Evolutionary conservation across 176 grass and related monocot genomes (phyloP).

Genomic region (Pontederia crassipes): DNA sequence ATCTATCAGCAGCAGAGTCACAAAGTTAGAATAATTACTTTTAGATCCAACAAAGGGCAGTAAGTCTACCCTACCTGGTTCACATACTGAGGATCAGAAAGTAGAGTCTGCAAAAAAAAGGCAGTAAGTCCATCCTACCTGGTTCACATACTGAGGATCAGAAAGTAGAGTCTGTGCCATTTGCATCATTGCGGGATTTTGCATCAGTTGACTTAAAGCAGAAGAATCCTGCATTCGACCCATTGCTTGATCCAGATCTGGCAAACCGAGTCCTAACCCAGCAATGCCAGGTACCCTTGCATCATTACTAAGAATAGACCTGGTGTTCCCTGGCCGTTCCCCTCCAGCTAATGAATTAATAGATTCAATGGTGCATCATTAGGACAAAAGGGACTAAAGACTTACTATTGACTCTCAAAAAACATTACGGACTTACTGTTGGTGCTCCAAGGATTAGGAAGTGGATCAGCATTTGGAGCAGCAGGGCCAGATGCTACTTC

Average conservation of each 20-base stretch:
- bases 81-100: constrained; percentile 79
- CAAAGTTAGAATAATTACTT: too few relatives aligned
- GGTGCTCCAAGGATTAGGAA: constrained; percentile 80
- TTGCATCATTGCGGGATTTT: constrained; percentile 90
- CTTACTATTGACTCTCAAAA: too few relatives aligned
- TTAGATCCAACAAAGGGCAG: too few relatives aligned
- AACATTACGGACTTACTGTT: constrained; percentile 43
- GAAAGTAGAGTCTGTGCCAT: constrained; percentile 86
- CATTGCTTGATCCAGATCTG: constrained; percentile 22
- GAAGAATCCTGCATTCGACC: constrained; percentile 52
- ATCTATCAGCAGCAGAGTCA: too few relatives aligned
- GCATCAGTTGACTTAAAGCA: constrained; percentile 55
- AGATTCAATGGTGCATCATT: too few relatives aligned
- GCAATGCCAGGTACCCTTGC: constrained; percentile 31
- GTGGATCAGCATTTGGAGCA: constrained; percentile 82
- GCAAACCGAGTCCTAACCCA: constrained; percentile 43
- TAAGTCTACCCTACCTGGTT: constrained; percentile 44
- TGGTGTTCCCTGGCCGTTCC: constrained; percentile 34
- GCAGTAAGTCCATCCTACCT: constrained; percentile 23
- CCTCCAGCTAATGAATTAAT: constrained; percentile 34
- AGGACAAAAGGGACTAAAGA: not conserved
- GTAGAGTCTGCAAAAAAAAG: constrained; percentile 33
- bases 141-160: constrained; percentile 82
- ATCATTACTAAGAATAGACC: constrained; percentile 28
- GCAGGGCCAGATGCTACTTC: constrained; percentile 48